Evolutionary conservation across 192 early-diverging fungal genomes (phyloP).

Genomic region (Obelidium mucronatum): DNA sequence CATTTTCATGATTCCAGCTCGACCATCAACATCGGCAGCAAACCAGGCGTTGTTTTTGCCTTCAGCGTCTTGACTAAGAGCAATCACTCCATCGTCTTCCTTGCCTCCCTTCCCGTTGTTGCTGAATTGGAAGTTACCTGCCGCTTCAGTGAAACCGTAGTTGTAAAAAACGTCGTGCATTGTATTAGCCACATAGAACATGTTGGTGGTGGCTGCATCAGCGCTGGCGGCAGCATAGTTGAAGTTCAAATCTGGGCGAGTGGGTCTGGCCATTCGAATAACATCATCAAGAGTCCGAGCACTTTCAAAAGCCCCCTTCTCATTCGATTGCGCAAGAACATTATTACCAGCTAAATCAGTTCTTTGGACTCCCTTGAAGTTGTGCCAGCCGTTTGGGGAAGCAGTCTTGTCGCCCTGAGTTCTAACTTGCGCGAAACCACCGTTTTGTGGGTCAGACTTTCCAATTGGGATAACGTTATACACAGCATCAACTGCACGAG

Average conservation of each 20-base stretch:
- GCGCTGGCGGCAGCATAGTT: conserved; percentile 28
- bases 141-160: conserved; percentile 44
- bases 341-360: neutral
- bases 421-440: conserved; percentile 34
- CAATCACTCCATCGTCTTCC: conserved; percentile 60
- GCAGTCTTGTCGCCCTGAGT: conserved; percentile 35
- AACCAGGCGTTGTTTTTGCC: conserved; percentile 1
- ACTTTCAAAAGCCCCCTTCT: no score
- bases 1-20: conserved; percentile 11
- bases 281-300: no score
- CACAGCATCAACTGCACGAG: no score
- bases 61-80: conserved; percentile 54
- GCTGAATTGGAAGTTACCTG: conserved; percentile 49
- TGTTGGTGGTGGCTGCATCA: conserved; percentile 22
- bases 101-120: conserved; percentile 45
- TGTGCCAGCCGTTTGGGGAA: conserved; percentile 38
- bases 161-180: conserved; percentile 34
- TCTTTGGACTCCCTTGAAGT: neutral
- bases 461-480: conserved; percentile 41
- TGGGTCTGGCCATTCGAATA: neutral
- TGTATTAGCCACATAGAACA: conserved; percentile 35
- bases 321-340: conserved; percentile 20
- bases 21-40: conserved; percentile 6
- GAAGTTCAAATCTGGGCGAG: conserved; percentile 6
- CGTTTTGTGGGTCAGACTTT: neutral